Base-by-base conservation (phyloP, 2,329 filamentous ascomycete genomes). In the Fusarium multiceps region DNA sequence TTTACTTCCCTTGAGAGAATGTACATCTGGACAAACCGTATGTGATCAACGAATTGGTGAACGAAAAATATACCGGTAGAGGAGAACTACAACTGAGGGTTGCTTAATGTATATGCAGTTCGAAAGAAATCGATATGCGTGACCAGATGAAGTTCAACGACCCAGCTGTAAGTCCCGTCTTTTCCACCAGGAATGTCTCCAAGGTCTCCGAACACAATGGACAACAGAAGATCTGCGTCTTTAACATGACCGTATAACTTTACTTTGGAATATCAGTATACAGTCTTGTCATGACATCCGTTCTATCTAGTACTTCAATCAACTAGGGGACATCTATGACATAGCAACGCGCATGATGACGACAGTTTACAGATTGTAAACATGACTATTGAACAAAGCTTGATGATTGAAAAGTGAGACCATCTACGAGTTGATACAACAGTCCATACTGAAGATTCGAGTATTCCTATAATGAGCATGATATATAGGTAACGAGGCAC, bases 401-500 rank as follows among this genome's bases (percentile, higher is more conserved):
- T 37, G 34, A 37, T n/a, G 21, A 10, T 18, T n/a, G 18, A n/a
- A 37, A 12, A 37, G 10, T 37, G 6, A 18, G 6, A 37, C 34
- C 10, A 37, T 37, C 34, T 37, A 6, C 7, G 12, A 18, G 5
- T 37, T 6, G 4, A 13, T 8, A n/a, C 12, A 60, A 23, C 7
- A 20, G 30, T 16, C 4, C 13, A 18, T 11, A 21, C 11, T 14
- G 7, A 14, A 53, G 16, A 25, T 11, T 32, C 7, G 18, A 7
- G 4, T 41, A 23, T 51, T 27, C 43, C 30, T 18, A 11, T 37
- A 25, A 21, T 42, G 23, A 53, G 14, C 16, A 47, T n/a, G 20
- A n/a, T 42, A 23, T 25, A 25, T 18, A 21, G 21, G 21, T 21
- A 23, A 27, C 20, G 25, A 59, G 54, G 55, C 68, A 69, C 49